phyloP scores from a whole-genome alignment of 1,284 basidiomycete genomes.

The Lentinula novae-zelandiae region DNA sequence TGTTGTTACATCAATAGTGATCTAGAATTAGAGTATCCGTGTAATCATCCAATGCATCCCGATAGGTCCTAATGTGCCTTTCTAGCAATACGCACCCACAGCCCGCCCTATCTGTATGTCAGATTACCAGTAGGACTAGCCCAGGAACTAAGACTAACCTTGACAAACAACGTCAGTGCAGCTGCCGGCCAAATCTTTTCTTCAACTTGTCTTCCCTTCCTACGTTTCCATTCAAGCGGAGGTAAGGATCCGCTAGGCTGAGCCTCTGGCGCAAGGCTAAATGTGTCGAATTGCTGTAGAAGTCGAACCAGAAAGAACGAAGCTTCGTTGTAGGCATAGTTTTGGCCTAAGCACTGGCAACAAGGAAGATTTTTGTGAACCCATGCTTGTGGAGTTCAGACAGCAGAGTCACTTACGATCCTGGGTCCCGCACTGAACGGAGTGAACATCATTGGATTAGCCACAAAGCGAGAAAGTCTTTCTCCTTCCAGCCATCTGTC shows the following conservation, averaged over 20 bases:
- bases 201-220: conserved; percentile 47
- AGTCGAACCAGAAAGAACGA: conserved; percentile 66
- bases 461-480: conserved; percentile 41
- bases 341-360: not conserved
- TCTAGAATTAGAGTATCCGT: too few relatives aligned
- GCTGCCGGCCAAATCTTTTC: conserved; percentile 59
- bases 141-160: conserved; percentile 34
- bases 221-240: conserved; percentile 51
- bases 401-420: conserved; percentile 30
- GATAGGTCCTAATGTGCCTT: not conserved
- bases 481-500: conserved; percentile 63
- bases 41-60: too few relatives aligned
- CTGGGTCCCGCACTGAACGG: conserved; percentile 67
- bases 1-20: too few relatives aligned
- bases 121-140: too few relatives aligned
- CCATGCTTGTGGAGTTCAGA: not conserved
- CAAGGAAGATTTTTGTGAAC: not conserved
- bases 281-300: conserved; percentile 57
- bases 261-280: conserved; percentile 54
- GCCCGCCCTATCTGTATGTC: conserved; percentile 37
- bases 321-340: conserved; percentile 60
- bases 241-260: conserved; percentile 61
- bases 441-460: conserved; percentile 63
- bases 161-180: conserved; percentile 58
- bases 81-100: conserved; percentile 48